Base-by-base conservation (phyloP, 2,329 filamentous ascomycete species). In the Zymoseptoria ardabiliae region DNA sequence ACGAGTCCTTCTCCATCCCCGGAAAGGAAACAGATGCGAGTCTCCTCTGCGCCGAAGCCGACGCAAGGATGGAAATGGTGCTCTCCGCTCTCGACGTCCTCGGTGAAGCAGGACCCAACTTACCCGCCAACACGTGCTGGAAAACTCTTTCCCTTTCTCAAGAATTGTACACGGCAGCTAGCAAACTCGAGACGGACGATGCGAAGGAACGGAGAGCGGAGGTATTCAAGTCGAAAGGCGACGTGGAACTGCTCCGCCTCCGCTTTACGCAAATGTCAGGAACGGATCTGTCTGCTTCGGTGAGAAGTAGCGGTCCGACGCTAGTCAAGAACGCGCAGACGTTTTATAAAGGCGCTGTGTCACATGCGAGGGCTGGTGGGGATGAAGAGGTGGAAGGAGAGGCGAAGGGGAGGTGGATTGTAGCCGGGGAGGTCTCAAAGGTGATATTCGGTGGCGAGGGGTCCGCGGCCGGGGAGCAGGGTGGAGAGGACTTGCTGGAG, bases 261-360 rank as follows among this genome's bases (percentile, higher is more conserved):
- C 77, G 78, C 48, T 69, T 85, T 25, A 79, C 80, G 5, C 66
- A 63, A 11, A 58, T 66, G 23, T 58, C 63, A 0, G 61, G 63
- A n/a, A 56, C 59, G 1, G 70, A 75, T 45, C 65, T 76, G 2
- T 77, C 80, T 1, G 76, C 79, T 54, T 66, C 71, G 4, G 65
- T 76, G 4, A 68, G 72, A 23, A 76, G 76, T 53, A 79, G 81
- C 65, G 73, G 71, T 3, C 64, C 72, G 5, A 79, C 76, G 2
- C 71, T 85, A 11, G 68, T 82, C 45, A 78, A 77, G 57, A 85
- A 85, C 64, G 81, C 83, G 1, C 78, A 80, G 61, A 82, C 79
- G 4, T 85, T 82, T 66, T 85, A 83, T 65, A 77, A 80, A 20
- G 82, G 82, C 48, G 82, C 81, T 6, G 61, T 65, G 22, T 66